A percentile compares a stretch with the other conserved stretches of the same genome.
These are phyloP conservation scores for Linnemannia schmuckeri DNA, from an alignment of 192 early-diverging fungal genomes.

Conservation along the genomic window DNA sequence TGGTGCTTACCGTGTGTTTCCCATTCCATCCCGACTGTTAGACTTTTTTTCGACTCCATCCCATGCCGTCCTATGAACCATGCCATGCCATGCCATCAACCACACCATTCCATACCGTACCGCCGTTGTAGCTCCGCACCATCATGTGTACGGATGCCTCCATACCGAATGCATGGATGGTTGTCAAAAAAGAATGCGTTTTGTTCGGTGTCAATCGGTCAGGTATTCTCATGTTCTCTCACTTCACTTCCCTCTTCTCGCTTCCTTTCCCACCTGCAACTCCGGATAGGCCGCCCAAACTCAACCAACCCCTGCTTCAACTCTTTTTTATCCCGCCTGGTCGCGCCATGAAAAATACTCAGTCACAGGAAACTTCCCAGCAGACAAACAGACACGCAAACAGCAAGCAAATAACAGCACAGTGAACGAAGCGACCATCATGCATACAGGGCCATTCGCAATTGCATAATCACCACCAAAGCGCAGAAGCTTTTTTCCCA, in stretches of 20 bases:
- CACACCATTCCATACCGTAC: not conserved
- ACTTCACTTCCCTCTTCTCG: not conserved
- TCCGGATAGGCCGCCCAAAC: not conserved
- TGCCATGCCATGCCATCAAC: not conserved
- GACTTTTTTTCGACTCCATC: not conserved
- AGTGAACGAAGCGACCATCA: too few species aligned
- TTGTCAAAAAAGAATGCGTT: not conserved
- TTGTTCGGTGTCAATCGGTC: not conserved
- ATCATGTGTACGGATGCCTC: not conserved
- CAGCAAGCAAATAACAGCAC: not conserved
- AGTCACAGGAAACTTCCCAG: too few species aligned
- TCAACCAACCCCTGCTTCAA: not conserved
- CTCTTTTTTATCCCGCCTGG: not conserved
- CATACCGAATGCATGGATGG: too few species aligned
- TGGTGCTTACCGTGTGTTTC: not conserved
- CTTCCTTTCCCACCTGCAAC: not conserved
- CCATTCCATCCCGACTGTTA: not conserved
- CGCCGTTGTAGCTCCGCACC: not conserved
- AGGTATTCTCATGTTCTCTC: too few species aligned
- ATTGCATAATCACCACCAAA: conserved; percentile 12
- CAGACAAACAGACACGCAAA: too few species aligned
- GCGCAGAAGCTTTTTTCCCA: conserved; percentile 8
- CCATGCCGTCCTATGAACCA: not conserved
- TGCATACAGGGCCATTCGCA: not conserved
- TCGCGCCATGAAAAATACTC: not conserved